Percentiles rank a stretch among this genome's conserved stretches.
These are phyloP conservation scores for Candida cerambycidarum DNA, from an alignment of 805 yeast genomes.

Conservation along the genomic window DNA sequence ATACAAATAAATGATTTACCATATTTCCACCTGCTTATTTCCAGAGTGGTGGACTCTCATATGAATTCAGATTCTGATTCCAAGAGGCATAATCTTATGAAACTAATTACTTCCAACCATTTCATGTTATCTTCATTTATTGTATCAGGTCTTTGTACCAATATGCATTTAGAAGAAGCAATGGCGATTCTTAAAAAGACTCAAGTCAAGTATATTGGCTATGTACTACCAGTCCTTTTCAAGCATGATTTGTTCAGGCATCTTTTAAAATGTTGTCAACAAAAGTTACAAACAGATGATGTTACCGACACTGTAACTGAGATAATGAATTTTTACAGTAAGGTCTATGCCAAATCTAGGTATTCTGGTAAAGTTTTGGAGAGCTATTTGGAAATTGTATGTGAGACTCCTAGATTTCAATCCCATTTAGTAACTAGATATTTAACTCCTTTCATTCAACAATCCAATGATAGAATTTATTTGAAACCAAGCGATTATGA, in stretches of 20 bases:
- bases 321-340: conserved; percentile 12
- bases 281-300: not conserved
- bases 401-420: conserved; percentile 10
- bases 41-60: conserved; percentile 14
- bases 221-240: conserved; percentile 10
- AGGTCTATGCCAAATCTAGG: conserved; percentile 2
- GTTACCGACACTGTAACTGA: conserved; percentile 4
- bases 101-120: conserved; percentile 25
- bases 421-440: conserved; percentile 3
- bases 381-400: conserved; percentile 8
- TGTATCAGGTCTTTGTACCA: conserved; percentile 25
- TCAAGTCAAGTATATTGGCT: conserved; percentile 13
- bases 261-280: conserved; percentile 13
- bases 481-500: conserved; percentile 9
- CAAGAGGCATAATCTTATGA: conserved; percentile 9
- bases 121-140: conserved; percentile 26
- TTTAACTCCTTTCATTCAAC: not conserved
- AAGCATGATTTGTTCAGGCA: conserved; percentile 16
- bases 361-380: conserved; percentile 8
- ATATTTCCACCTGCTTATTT: conserved; percentile 23
- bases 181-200: conserved; percentile 22
- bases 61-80: conserved; percentile 13
- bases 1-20: conserved; percentile 33
- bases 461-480: conserved; percentile 1
- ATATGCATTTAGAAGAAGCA: conserved; percentile 26